These are phyloP conservation scores for Chalara sp. DNA, from an alignment of 2,329 filamentous ascomycete genomes.

Conservation along the genomic window DNA sequence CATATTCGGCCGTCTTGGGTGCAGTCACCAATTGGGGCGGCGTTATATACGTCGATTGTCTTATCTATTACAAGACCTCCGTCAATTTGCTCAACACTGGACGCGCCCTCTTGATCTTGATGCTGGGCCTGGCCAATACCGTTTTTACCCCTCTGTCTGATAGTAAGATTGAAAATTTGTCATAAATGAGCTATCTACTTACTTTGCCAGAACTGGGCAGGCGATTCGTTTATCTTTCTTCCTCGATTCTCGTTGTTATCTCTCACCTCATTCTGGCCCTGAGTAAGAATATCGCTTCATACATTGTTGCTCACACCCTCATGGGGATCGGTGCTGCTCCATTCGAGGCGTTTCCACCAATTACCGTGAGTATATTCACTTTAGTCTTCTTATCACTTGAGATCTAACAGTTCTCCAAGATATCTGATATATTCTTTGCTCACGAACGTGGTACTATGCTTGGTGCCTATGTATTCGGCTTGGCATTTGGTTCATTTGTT, in stretches of 20 bases:
- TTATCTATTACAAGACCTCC: background rate
- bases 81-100: background rate
- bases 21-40: background rate
- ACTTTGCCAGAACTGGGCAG: background rate
- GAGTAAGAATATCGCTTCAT: background rate
- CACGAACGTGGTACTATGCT: slow-evolving; percentile 41
- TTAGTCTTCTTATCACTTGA: background rate
- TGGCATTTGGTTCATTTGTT: background rate
- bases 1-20: background rate
- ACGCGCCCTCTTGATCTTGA: background rate
- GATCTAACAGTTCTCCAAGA: slow-evolving; percentile 4
- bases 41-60: background rate
- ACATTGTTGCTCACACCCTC: background rate
- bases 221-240: background rate
- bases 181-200: background rate
- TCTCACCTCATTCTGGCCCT: background rate
- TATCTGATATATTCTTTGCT: slow-evolving; percentile 40
- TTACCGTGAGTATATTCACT: background rate
- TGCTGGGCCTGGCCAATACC: background rate
- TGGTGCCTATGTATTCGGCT: slow-evolving; percentile 33
- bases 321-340: background rate
- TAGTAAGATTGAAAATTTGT: background rate
- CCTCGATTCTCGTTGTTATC: background rate
- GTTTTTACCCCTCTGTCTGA: background rate
- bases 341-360: background rate